phyloP scores from a whole-genome alignment of 202 grass and related monocot genomes.

The Hordeum pubiflorum region DNA sequence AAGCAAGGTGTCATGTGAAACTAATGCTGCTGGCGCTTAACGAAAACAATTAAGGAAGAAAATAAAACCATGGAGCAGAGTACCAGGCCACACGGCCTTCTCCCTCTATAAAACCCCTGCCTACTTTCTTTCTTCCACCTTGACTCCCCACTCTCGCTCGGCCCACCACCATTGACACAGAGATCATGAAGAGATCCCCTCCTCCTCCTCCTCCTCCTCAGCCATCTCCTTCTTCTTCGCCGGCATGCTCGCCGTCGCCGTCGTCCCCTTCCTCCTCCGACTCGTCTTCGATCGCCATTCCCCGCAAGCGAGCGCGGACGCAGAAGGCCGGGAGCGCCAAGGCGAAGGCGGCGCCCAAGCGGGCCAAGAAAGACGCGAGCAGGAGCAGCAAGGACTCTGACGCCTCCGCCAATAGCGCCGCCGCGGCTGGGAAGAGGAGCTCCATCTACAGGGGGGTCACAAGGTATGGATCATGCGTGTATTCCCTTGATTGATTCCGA shows the following conservation, averaged over 20 bases:
- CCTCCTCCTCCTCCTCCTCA: neutral
- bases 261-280: slow-evolving; percentile 34
- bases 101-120: slow-evolving; percentile 19
- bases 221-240: slow-evolving; percentile 38
- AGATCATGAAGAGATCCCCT: slow-evolving; percentile 28
- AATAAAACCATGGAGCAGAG: neutral
- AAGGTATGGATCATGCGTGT: slow-evolving; percentile 38
- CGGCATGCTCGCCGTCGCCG: slow-evolving; percentile 21
- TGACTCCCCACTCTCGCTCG: neutral
- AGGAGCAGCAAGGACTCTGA: neutral
- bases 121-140: slow-evolving; percentile 6
- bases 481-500: neutral
- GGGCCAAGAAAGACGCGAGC: slow-evolving; percentile 33
- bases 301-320: slow-evolving; percentile 12
- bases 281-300: slow-evolving; percentile 29
- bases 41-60: neutral
- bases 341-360: slow-evolving; percentile 39
- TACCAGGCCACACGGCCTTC: neutral
- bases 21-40: neutral
- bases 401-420: slow-evolving; percentile 25
- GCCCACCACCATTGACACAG: slow-evolving; percentile 7
- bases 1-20: slow-evolving; percentile 10
- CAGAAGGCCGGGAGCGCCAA: slow-evolving; percentile 6
- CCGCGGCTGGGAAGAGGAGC: slow-evolving; percentile 58
- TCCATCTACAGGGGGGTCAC: slow-evolving; percentile 87